phyloP scores from a whole-genome alignment of 192 early-diverging fungal genomes.

The Bifiguratus adelaidae region DNA sequence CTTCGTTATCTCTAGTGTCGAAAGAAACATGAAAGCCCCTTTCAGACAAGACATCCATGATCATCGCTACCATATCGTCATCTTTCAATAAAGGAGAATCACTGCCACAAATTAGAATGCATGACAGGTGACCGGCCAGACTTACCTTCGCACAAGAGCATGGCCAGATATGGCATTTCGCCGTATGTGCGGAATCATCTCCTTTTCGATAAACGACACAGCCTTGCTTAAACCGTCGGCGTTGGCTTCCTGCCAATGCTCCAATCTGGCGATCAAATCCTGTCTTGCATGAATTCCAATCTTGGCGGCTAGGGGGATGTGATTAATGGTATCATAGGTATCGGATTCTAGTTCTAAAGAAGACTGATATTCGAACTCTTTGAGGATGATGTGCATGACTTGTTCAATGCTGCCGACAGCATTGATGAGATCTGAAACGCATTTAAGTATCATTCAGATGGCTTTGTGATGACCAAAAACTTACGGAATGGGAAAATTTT shows the following conservation, averaged over 20 bases:
- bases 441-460: background rate
- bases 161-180: constrained; percentile 46
- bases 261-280: constrained; percentile 41
- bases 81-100: constrained; percentile 26
- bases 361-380: constrained; percentile 48
- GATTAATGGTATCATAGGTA: constrained; percentile 42
- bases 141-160: constrained; percentile 41
- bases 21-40: constrained; percentile 44
- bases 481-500: constrained; percentile 52
- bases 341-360: constrained; percentile 34
- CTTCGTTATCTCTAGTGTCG: constrained; percentile 33
- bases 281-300: constrained; percentile 46
- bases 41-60: constrained; percentile 45
- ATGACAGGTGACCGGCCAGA: background rate
- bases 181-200: constrained; percentile 32
- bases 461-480: no score
- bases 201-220: constrained; percentile 32
- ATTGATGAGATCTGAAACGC: constrained; percentile 36
- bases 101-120: constrained; percentile 12
- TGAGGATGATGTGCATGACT: constrained; percentile 43
- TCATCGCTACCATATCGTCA: constrained; percentile 33
- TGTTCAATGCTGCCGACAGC: constrained; percentile 44
- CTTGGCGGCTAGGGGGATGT: constrained; percentile 44
- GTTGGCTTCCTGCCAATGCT: constrained; percentile 40
- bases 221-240: constrained; percentile 28